phyloP scores from a whole-genome alignment of 169 alveolate genomes.

The Cryptosporidium canis region DNA sequence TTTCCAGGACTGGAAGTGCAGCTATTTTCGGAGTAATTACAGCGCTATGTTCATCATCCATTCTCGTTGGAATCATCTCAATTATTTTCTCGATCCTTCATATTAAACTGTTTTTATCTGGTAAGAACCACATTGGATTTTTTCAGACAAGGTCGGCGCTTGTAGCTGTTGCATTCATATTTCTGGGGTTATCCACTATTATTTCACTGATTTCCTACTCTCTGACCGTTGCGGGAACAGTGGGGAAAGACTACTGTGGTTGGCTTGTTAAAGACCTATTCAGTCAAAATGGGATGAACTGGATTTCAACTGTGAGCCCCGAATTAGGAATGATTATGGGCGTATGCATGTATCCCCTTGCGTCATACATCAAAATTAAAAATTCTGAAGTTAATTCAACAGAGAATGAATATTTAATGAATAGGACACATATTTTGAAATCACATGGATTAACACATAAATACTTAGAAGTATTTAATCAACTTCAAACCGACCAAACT shows the following conservation, averaged over 20 bases:
- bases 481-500: not conserved
- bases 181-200: slow-evolving; percentile 27
- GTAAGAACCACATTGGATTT: slow-evolving; percentile 41
- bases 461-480: not conserved
- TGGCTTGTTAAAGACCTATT: slow-evolving; percentile 54
- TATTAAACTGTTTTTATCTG: slow-evolving; percentile 33
- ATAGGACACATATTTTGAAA: slow-evolving; percentile 19
- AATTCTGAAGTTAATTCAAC: not conserved
- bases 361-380: slow-evolving; percentile 24
- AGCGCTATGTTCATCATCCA: not conserved
- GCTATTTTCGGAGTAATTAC: slow-evolving; percentile 9
- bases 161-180: slow-evolving; percentile 60
- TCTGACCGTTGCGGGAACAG: slow-evolving; percentile 37
- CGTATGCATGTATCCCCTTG: slow-evolving; percentile 46
- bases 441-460: slow-evolving; percentile 1
- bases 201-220: slow-evolving; percentile 25
- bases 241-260: slow-evolving; percentile 54
- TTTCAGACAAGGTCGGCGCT: slow-evolving; percentile 64
- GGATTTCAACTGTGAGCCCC: slow-evolving; percentile 43
- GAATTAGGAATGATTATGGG: slow-evolving; percentile 43
- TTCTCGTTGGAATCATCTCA: slow-evolving; percentile 4
- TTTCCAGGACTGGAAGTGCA: slow-evolving; percentile 17
- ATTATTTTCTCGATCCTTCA: slow-evolving; percentile 50
- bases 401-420: not conserved
- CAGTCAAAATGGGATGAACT: slow-evolving; percentile 30